Evolutionary conservation across 163 green algal genomes (phyloP).

Genomic region (Picocystis sp.): DNA sequence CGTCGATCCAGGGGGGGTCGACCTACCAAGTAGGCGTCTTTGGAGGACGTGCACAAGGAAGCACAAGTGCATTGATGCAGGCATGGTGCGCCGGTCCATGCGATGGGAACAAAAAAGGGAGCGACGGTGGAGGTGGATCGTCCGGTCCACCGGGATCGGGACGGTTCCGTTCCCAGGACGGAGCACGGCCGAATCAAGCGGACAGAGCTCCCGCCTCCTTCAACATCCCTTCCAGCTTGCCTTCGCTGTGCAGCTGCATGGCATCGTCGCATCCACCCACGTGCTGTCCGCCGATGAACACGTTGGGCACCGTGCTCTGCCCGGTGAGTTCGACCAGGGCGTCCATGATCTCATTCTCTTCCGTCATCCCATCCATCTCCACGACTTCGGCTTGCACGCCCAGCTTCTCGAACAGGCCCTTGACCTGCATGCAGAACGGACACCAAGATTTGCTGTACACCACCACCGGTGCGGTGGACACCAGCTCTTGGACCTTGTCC

Average conservation of each 20-base stretch:
- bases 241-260: slow-evolving; percentile 3
- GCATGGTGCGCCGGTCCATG: too few relatives aligned
- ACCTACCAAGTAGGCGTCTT: too few relatives aligned
- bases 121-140: too few relatives aligned
- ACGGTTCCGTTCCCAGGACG: too few relatives aligned
- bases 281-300: slow-evolving; percentile 52
- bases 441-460: slow-evolving; percentile 24
- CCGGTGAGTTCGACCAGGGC: slow-evolving; percentile 30
- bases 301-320: slow-evolving; percentile 54
- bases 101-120: too few relatives aligned
- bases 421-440: slow-evolving; percentile 31
- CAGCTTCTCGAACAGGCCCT: slow-evolving; percentile 35
- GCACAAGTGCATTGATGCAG: too few relatives aligned
- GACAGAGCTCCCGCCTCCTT: slow-evolving; percentile 1
- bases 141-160: too few relatives aligned
- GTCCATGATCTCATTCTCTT: slow-evolving; percentile 8
- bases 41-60: too few relatives aligned
- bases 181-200: too few relatives aligned
- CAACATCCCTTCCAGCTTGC: slow-evolving; percentile 3
- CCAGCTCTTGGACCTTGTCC: not conserved
- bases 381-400: slow-evolving; percentile 34
- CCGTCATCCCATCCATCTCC: slow-evolving; percentile 38
- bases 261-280: slow-evolving; percentile 61
- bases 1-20: too few relatives aligned
- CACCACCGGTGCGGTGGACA: slow-evolving; percentile 6